A percentile compares a stretch with the other conserved stretches of the same genome.
Conservation (phyloP, 306 rosid genomes). For the Dryas octopetala region DNA sequence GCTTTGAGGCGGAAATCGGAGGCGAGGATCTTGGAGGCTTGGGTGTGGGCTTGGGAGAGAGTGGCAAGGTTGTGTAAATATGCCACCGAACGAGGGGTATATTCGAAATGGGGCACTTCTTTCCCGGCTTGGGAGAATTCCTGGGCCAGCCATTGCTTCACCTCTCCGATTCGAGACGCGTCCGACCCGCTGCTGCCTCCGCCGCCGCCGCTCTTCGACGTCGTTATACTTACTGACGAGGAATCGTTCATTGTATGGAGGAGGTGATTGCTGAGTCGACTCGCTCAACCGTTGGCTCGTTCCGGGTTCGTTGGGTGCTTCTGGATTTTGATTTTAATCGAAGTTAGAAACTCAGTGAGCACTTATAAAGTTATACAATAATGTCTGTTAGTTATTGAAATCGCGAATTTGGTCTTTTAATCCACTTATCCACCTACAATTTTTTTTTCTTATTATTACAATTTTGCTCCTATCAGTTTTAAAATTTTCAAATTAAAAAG, state of each 20-base stretch:
- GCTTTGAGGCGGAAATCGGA: conserved; percentile 84
- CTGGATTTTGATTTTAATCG: background rate
- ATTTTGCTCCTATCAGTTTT: no score
- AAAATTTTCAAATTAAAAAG: no score
- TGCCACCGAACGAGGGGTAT: conserved; percentile 78
- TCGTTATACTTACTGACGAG: background rate
- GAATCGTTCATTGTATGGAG: conserved; percentile 7
- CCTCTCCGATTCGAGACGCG: conserved; percentile 20
- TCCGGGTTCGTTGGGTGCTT: background rate
- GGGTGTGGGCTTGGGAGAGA: conserved; percentile 80
- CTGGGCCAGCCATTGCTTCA: conserved; percentile 45
- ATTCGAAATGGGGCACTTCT: conserved; percentile 79
- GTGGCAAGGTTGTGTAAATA: conserved; percentile 63
- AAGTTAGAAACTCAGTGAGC: background rate
- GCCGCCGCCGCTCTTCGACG: background rate
- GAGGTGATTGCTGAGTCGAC: conserved; percentile 12
- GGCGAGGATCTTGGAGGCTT: conserved; percentile 79
- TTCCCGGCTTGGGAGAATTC: conserved; percentile 77
- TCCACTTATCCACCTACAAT: no score
- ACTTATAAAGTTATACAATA: background rate
- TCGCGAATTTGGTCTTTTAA: background rate
- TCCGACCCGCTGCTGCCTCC: conserved; percentile 14
- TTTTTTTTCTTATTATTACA: no score
- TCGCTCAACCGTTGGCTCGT: background rate
- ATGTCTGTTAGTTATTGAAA: background rate